Percentiles rank a stretch among this genome's conserved stretches.
Evolutionary conservation across 2,329 filamentous ascomycete species (phyloP).

Genomic region (Diaporthe batatas): DNA sequence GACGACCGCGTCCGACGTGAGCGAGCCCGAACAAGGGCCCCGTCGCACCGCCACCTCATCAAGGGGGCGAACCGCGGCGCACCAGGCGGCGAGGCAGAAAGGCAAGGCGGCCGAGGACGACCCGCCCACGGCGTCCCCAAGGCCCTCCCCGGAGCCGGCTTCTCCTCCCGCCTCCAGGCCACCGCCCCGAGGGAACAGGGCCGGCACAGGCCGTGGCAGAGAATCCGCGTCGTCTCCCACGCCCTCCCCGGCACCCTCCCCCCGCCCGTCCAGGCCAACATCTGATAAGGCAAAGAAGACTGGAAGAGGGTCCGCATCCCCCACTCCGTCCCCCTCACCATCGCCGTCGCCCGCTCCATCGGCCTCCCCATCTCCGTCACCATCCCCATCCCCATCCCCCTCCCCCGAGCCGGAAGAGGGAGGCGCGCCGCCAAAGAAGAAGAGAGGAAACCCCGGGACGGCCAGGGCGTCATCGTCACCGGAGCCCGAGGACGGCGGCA

Average conservation of each 20-base stretch:
- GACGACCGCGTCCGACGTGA: slow-evolving; percentile 31
- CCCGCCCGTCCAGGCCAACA: background rate
- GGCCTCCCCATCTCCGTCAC: slow-evolving; percentile 25
- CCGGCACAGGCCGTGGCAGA: no score
- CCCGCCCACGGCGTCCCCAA: slow-evolving; percentile 12
- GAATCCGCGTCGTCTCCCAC: slow-evolving; percentile 1
- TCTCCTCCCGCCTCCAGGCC: background rate
- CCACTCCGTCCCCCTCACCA: slow-evolving; percentile 53
- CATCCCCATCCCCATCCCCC: slow-evolving; percentile 36
- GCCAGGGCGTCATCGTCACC: slow-evolving; percentile 2
- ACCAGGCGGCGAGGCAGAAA: background rate
- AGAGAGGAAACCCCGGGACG: slow-evolving; percentile 9
- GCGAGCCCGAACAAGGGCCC: slow-evolving; percentile 32
- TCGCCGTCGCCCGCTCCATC: slow-evolving; percentile 48
- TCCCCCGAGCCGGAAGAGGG: slow-evolving; percentile 12
- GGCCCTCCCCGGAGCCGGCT: slow-evolving; percentile 3
- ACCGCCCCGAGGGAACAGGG: no score
- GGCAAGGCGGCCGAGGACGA: background rate
- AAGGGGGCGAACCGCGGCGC: background rate
- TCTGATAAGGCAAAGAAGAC: background rate
- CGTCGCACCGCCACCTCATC: slow-evolving; percentile 38
- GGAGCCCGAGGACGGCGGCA: slow-evolving; percentile 4
- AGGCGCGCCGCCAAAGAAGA: slow-evolving; percentile 1
- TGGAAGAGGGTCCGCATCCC: background rate
- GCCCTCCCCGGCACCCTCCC: background rate